phyloP scores from a whole-genome alignment of 345 rosid species.

The Acer negundo region DNA sequence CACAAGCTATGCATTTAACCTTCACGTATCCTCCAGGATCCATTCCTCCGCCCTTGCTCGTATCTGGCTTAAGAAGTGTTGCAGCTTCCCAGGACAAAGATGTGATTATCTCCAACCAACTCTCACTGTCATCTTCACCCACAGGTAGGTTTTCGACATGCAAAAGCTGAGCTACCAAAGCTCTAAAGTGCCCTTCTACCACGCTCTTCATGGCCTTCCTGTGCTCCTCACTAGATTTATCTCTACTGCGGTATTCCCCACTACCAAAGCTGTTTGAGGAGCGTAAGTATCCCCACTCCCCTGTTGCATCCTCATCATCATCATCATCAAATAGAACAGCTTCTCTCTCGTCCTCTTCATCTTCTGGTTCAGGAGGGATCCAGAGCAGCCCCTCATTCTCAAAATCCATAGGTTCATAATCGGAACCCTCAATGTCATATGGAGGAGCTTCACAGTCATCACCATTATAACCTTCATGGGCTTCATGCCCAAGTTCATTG shows the following conservation, averaged over 20 bases:
- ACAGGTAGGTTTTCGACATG: slow-evolving; percentile 71
- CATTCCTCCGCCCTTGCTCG: slow-evolving; percentile 92
- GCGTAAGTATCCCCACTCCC: slow-evolving; percentile 77
- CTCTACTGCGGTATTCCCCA: slow-evolving; percentile 59
- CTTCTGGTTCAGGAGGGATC: slow-evolving; percentile 94
- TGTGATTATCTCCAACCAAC: slow-evolving; percentile 90
- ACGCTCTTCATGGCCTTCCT: slow-evolving; percentile 71
- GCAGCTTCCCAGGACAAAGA: slow-evolving; percentile 98
- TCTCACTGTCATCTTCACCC: slow-evolving; percentile 65
- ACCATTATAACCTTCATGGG: slow-evolving; percentile 35
- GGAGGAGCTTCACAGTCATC: slow-evolving; percentile 54
- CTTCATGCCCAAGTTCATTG: slow-evolving; percentile 36
- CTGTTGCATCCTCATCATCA: slow-evolving; percentile 60
- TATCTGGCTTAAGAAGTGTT: slow-evolving; percentile 89
- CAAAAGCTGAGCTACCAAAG: slow-evolving; percentile 78
- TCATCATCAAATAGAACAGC: slow-evolving; percentile 68
- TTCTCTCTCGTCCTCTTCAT: slow-evolving; percentile 95
- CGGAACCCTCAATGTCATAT: slow-evolving; percentile 47
- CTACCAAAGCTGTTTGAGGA: slow-evolving; percentile 69
- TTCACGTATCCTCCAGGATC: slow-evolving; percentile 98
- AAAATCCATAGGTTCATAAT: slow-evolving; percentile 76
- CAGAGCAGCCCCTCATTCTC: slow-evolving; percentile 85
- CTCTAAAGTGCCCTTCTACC: slow-evolving; percentile 89
- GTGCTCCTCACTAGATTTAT: slow-evolving; percentile 63
- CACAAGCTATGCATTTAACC: slow-evolving; percentile 92